Evolutionary conservation across 2,329 filamentous ascomycete genomes (phyloP).

Genomic region (Fusarium continuum): DNA sequence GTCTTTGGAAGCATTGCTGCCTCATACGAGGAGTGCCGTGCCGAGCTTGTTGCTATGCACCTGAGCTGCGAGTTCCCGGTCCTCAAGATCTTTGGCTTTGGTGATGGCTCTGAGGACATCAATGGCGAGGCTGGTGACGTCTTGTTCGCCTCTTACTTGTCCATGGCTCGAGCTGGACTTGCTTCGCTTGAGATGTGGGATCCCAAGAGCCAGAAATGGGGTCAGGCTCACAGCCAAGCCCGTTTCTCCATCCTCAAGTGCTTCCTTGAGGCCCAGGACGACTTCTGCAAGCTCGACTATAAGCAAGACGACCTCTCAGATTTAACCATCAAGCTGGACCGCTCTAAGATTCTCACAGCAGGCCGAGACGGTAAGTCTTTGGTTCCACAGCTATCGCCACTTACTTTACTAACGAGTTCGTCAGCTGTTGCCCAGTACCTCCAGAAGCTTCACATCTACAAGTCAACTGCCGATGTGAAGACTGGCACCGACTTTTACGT

Average conservation of each 20-base stretch:
- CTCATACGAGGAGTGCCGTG: slow-evolving; percentile 93
- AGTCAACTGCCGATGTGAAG: slow-evolving; percentile 85
- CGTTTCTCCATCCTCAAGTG: slow-evolving; percentile 87
- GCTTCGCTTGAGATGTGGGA: slow-evolving; percentile 94
- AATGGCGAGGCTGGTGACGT: slow-evolving; percentile 83
- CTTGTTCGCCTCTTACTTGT: slow-evolving; percentile 86
- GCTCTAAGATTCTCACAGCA: slow-evolving; percentile 83
- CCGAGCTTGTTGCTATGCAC: slow-evolving; percentile 93
- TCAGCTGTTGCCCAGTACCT: slow-evolving; percentile 83
- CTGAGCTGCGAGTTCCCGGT: slow-evolving; percentile 89
- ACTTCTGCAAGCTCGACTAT: slow-evolving; percentile 86
- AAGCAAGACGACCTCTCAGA: slow-evolving; percentile 79
- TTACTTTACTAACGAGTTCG: slow-evolving; percentile 36
- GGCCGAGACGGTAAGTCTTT: slow-evolving; percentile 70
- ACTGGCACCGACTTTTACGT: slow-evolving; percentile 83
- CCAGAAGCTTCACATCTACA: slow-evolving; percentile 92
- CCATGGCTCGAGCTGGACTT: slow-evolving; percentile 94
- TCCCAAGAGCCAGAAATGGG: slow-evolving; percentile 89
- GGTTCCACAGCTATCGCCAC: background rate
- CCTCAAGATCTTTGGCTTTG: slow-evolving; percentile 90
- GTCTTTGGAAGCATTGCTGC: slow-evolving; percentile 90
- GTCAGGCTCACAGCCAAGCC: slow-evolving; percentile 90
- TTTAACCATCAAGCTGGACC: slow-evolving; percentile 82
- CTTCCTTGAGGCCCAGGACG: slow-evolving; percentile 85
- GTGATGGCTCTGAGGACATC: slow-evolving; percentile 78